Evolutionary conservation across 116 monocot species (phyloP), one percentile per base, ranked within the genome.

Genomic region (Iris pallida): DNA sequence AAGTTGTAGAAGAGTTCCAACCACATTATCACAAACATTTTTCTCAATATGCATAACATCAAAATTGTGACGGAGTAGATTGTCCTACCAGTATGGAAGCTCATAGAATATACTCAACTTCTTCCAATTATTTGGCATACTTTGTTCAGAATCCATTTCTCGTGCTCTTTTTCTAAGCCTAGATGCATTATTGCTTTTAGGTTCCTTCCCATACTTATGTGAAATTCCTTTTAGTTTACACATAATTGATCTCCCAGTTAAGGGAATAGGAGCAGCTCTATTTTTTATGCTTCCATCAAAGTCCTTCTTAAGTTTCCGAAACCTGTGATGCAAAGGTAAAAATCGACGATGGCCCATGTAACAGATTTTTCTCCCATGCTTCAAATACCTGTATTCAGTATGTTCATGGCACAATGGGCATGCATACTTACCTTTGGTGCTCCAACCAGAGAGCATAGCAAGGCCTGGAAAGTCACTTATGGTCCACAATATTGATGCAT

Each of bases 1-100:
- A 8, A 61, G 20, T 20, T 60, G 20, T 7, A 72, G 15, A 3
- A 72, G 6, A 2, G 46, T 59, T 52, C 71, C 61, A 4, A 62
- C 9, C 19, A 72, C 4, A 48, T n/a, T 72, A 1, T 72, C 71
- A 53, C 71, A 51, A 20, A 72, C 59, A 41, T 72, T 64, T 42
- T 73, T 64, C 11, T 63, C 43, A 20, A 44, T 73, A 43, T 73
- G 64, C 73, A 63, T 64, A 6, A 62, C 64, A 63, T 73, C 63
- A 0, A 73, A 43, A 55, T 63, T 63, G 17, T 73, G 73, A 6
- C 5, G 14, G 3, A 63, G 13, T 41, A 61, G 20, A 4, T 41
- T 15, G 41, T 43, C 16, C 16, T 43, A 11, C 73, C 20, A 63
- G 17, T 73, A 55, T 18, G 61, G 61, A 6, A 61, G 48, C 46